These are phyloP conservation scores for Penicillium goetzii DNA, from an alignment of 495 filamentous ascomycete species.

Conservation along the genomic window DNA sequence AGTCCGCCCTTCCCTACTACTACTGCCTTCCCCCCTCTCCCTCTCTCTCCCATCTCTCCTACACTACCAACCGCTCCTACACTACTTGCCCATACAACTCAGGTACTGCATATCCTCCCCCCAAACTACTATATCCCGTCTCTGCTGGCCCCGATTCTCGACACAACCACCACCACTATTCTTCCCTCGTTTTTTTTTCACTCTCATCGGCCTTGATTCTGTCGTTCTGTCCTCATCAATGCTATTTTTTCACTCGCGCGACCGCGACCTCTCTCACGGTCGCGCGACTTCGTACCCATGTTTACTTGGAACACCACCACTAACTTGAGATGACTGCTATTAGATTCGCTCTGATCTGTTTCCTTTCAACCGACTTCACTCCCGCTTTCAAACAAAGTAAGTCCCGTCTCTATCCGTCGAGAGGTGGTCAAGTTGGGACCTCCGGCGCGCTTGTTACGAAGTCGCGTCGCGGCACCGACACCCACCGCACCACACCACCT, in stretches of 20 bases:
- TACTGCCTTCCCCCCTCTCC: slow-evolving; percentile 53
- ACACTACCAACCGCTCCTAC: slow-evolving; percentile 61
- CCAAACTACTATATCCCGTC: slow-evolving; percentile 34
- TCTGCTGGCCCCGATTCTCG: slow-evolving; percentile 23
- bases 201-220: slow-evolving; percentile 22
- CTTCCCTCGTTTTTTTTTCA: slow-evolving; percentile 25
- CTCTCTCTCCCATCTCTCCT: slow-evolving; percentile 51
- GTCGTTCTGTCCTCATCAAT: slow-evolving; percentile 23
- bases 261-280: slow-evolving; percentile 18
- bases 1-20: slow-evolving; percentile 61
- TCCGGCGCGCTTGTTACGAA: slow-evolving; percentile 2
- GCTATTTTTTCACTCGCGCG: slow-evolving; percentile 31
- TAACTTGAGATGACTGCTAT: slow-evolving; percentile 14
- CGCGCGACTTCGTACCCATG: slow-evolving; percentile 14
- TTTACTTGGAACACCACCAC: slow-evolving; percentile 5
- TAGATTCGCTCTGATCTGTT: slow-evolving; percentile 10
- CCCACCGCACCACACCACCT: not conserved
- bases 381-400: slow-evolving; percentile 1
- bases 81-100: slow-evolving; percentile 61
- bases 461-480: slow-evolving; percentile 2
- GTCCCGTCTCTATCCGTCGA: slow-evolving; percentile 1
- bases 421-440: not conserved
- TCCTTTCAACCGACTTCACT: not conserved
- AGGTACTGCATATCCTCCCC: slow-evolving; percentile 47
- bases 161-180: slow-evolving; percentile 28